Base-by-base conservation (phyloP, 108 stramenopile genomes). In the Stephanodiscus minutulus region DNA sequence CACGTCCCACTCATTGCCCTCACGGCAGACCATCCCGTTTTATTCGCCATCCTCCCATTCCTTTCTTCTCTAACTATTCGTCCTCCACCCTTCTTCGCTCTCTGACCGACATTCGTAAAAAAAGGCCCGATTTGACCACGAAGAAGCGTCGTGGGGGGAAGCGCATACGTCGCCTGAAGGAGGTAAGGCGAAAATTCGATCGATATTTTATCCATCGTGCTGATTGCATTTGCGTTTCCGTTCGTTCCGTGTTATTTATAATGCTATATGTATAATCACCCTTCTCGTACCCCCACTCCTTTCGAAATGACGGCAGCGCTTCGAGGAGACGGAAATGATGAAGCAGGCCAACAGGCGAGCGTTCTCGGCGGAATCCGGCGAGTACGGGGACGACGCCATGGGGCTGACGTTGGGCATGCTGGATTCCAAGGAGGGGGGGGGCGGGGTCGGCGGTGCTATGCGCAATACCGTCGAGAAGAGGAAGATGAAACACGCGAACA, bases 301-400 rank as follows among this genome's bases (percentile, higher is more conserved):
- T n/a, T n/a, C n/a, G n/a, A n/a, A n/a, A n/a, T n/a, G n/a, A n/a
- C n/a, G n/a, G 49, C 44, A 64, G 66, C 79, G 91, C 68, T 94
- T 95, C 50, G 96, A 95, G 72, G 88, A 96, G 78, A 98, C 97
- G 9, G 97, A 97, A 49, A 67, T 98, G 80, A 92, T 96, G 83
- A 95, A 97, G 70, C 89, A 92, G 66, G 90, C 91, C 24, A 97
- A 97, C 67, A 90, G 92, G 22, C 82, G 95, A 31, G 85, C 92
- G 17, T 97, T 97, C 65, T 86, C 84, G 7, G 67, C 81, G 6
- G 83, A 83, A 59, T 76, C 87, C 43, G 92, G 91, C 52, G 97
- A 98, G 80, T 98, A 98, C 60, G 96, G 96, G 8, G 97, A 98
- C 67, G 93, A 93, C 72, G 93, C 92, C 54, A 98, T 98, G 97